These are phyloP conservation scores for Mycena kentingensis DNA, from an alignment of 768 basidiomycete species.

Conservation along the genomic window DNA sequence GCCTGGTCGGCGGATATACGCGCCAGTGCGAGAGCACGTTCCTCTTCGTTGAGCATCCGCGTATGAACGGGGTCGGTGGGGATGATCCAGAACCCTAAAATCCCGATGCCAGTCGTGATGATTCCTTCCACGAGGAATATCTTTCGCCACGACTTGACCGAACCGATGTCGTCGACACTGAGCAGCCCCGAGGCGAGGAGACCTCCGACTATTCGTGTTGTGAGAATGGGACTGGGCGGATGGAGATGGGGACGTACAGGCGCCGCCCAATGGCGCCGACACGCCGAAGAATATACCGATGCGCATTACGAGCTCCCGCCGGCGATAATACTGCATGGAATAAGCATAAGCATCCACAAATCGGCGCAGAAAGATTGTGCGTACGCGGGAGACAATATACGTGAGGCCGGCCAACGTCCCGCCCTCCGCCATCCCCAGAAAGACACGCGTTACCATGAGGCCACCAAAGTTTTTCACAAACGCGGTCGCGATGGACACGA, in stretches of 20 bases:
- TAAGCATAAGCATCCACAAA: too few relatives aligned
- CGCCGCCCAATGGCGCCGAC: constrained; percentile 36
- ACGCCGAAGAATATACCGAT: constrained; percentile 40
- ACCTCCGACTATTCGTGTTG: constrained; percentile 34
- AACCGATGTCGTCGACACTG: constrained; percentile 31
- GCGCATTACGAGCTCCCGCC: constrained; percentile 37
- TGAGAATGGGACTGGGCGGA: not conserved
- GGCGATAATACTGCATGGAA: constrained; percentile 40
- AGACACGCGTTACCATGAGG: constrained; percentile 39
- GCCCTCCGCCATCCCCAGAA: constrained; percentile 45
- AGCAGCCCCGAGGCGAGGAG: constrained; percentile 41
- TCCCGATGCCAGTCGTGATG: constrained; percentile 40
- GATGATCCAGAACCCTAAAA: constrained; percentile 37
- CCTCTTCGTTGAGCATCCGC: constrained; percentile 34
- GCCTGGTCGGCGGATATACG: constrained; percentile 39
- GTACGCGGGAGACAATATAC: constrained; percentile 40
- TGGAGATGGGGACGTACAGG: constrained; percentile 30
- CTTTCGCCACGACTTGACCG: constrained; percentile 39
- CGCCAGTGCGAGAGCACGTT: constrained; percentile 36
- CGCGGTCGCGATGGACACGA: constrained; percentile 40
- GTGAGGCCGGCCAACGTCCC: constrained; percentile 46
- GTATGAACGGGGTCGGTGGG: constrained; percentile 38
- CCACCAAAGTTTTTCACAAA: constrained; percentile 39
- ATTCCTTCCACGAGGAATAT: constrained; percentile 45
- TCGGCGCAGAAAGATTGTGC: too few relatives aligned